Conservation (phyloP, 495 filamentous ascomycete genomes). For the Aspergillus steynii region DNA sequence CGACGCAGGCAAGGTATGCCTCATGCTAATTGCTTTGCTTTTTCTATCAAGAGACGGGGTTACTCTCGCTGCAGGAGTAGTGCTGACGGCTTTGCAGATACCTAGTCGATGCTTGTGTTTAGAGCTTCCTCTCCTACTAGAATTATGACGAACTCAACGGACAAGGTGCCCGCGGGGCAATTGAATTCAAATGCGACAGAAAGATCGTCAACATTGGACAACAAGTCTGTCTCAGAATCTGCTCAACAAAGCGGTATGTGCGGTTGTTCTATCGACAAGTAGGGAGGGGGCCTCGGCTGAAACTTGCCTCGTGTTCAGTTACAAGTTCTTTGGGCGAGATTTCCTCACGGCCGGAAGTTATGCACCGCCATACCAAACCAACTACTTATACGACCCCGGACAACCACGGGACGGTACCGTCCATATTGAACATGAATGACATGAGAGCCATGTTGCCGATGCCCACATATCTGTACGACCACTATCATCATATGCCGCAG, state of each 20-base stretch:
- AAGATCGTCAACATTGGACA: conserved; percentile 17
- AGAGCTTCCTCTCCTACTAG: background rate
- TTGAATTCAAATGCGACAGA: background rate
- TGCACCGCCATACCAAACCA: conserved; percentile 23
- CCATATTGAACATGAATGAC: conserved; percentile 46
- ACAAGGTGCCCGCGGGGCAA: conserved; percentile 16
- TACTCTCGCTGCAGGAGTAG: background rate
- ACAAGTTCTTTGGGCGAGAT: conserved; percentile 11
- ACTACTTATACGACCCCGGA: conserved; percentile 21
- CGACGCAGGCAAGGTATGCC: background rate
- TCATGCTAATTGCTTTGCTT: background rate
- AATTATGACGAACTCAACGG: conserved; percentile 3
- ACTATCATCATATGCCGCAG: conserved; percentile 32
- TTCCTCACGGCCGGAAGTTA: conserved; percentile 24
- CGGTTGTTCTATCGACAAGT: background rate
- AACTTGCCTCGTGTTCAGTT: conserved; percentile 19
- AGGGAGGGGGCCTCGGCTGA: conserved; percentile 7
- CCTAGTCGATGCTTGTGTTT: background rate
- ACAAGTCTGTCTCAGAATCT: conserved; percentile 15
- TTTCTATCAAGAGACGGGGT: background rate
- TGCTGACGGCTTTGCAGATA: background rate
- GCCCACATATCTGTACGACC: conserved; percentile 34
- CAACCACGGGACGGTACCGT: conserved; percentile 29
- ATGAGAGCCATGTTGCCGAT: conserved; percentile 48
- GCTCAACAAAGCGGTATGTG: conserved; percentile 29